Percentiles rank a stretch among this genome's conserved stretches.
Evolutionary conservation across 306 rosid species (phyloP).

Genomic region (Acacia confusa): DNA sequence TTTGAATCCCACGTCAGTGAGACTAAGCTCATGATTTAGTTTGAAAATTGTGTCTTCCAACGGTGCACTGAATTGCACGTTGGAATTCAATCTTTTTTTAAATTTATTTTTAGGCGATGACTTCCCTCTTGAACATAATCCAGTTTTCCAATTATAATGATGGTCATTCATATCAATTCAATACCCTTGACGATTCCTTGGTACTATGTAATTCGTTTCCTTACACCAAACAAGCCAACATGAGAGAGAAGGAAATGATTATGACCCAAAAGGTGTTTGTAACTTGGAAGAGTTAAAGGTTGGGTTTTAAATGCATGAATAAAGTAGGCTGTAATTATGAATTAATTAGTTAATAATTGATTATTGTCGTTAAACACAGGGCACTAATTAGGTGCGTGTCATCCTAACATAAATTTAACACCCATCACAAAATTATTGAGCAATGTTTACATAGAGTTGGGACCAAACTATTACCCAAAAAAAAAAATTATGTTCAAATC

Average conservation of each 20-base stretch:
- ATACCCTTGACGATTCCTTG: too few species aligned
- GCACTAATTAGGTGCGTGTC: neutral
- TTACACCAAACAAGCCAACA: neutral
- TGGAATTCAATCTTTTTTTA: neutral
- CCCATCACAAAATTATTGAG: neutral
- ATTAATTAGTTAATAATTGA: neutral
- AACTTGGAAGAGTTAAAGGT: neutral
- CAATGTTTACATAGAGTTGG: too few species aligned
- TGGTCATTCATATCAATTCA: too few species aligned
- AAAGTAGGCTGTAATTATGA: neutral
- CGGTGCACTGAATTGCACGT: neutral
- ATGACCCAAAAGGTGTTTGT: neutral
- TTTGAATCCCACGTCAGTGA: neutral
- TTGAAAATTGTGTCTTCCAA: neutral
- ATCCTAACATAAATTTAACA: neutral
- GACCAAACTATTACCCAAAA: too few species aligned
- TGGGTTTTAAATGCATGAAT: slow-evolving; percentile 4
- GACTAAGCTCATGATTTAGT: neutral
- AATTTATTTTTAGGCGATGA: too few species aligned
- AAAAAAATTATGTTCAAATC: too few species aligned
- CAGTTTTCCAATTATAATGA: too few species aligned
- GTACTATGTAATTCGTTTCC: neutral
- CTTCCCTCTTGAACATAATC: too few species aligned
- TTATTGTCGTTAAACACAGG: neutral
- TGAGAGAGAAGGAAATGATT: too few species aligned